phyloP scores from a whole-genome alignment of 2,329 filamentous ascomycete genomes.

The Phialocephala sp. region DNA sequence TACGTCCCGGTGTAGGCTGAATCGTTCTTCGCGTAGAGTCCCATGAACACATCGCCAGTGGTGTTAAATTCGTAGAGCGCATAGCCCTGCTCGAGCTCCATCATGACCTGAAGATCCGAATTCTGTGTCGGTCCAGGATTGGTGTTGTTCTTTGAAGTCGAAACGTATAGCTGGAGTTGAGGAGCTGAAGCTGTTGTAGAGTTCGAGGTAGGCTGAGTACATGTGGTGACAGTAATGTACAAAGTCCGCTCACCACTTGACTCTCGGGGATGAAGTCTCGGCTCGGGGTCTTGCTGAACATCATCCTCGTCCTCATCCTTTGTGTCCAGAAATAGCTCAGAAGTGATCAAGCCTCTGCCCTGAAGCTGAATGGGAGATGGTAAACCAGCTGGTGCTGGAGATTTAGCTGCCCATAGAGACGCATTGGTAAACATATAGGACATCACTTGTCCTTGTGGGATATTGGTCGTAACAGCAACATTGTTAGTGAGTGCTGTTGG shows the following conservation, averaged over 20 bases:
- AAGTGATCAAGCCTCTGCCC: slow-evolving; percentile 25
- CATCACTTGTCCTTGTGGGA: slow-evolving; percentile 65
- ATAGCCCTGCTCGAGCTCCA: slow-evolving; percentile 37
- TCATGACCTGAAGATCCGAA: slow-evolving; percentile 31
- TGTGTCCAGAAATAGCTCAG: slow-evolving; percentile 14
- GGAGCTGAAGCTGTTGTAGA: slow-evolving; percentile 55
- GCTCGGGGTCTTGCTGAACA: slow-evolving; percentile 15
- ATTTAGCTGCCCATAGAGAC: slow-evolving; percentile 54
- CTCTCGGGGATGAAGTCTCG: slow-evolving; percentile 29
- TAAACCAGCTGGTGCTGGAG: slow-evolving; percentile 44
- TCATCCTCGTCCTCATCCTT: slow-evolving; percentile 21
- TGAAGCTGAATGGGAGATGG: slow-evolving; percentile 40
- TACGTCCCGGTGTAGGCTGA: slow-evolving; percentile 65
- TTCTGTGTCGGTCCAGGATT: slow-evolving; percentile 63
- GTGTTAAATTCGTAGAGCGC: slow-evolving; percentile 64
- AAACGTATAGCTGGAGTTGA: slow-evolving; percentile 81
- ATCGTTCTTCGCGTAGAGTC: slow-evolving; percentile 71
- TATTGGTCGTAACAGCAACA: slow-evolving; percentile 60
- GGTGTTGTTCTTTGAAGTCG: slow-evolving; percentile 66
- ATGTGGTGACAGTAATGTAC: slow-evolving; percentile 87
- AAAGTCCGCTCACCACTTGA: slow-evolving; percentile 47
- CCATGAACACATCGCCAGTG: slow-evolving; percentile 74
- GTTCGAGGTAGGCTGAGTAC: slow-evolving; percentile 68
- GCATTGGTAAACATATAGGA: slow-evolving; percentile 68
- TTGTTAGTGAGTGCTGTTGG: slow-evolving; percentile 68